Evolutionary conservation across 75 land plant genomes (phyloP).

Genomic region (Sequoiadendron giganteum): DNA sequence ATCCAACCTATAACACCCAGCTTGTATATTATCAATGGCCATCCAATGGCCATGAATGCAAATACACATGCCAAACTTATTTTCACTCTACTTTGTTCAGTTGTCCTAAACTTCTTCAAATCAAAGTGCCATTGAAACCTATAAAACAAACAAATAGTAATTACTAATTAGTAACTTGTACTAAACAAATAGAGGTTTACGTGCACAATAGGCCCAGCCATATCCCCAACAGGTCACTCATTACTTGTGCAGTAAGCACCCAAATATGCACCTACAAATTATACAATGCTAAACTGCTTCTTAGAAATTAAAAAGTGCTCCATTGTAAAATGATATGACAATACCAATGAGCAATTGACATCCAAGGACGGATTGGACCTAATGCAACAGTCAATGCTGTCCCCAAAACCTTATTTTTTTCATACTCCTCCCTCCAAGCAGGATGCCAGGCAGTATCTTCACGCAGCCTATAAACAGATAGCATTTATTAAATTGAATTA

Average conservation of each 20-base stretch:
- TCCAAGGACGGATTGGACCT: constrained; percentile 89
- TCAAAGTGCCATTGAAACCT: constrained; percentile 90
- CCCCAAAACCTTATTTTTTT: constrained; percentile 33
- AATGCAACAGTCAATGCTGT: constrained; percentile 56
- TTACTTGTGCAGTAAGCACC: not conserved
- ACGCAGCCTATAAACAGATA: constrained; percentile 42
- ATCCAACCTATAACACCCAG: constrained; percentile 84
- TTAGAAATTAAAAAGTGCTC: not conserved
- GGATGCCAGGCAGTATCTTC: constrained; percentile 99
- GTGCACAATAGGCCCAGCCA: not conserved
- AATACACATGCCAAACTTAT: constrained; percentile 92
- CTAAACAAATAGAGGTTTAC: not conserved
- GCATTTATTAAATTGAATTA: not conserved
- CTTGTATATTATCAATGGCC: constrained; percentile 88
- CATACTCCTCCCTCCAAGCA: constrained; percentile 59
- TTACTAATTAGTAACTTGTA: not conserved
- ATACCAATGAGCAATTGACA: constrained; percentile 95
- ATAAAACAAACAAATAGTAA: not conserved
- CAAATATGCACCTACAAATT: not conserved
- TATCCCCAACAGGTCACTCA: not conserved
- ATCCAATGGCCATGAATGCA: constrained; percentile 92
- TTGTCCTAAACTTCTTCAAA: constrained; percentile 74
- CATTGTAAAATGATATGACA: not conserved
- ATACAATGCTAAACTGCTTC: not conserved
- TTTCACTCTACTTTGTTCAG: constrained; percentile 74